These are phyloP conservation scores for Aspergillus persii DNA, from an alignment of 2,329 filamentous ascomycete species.

Conservation along the genomic window DNA sequence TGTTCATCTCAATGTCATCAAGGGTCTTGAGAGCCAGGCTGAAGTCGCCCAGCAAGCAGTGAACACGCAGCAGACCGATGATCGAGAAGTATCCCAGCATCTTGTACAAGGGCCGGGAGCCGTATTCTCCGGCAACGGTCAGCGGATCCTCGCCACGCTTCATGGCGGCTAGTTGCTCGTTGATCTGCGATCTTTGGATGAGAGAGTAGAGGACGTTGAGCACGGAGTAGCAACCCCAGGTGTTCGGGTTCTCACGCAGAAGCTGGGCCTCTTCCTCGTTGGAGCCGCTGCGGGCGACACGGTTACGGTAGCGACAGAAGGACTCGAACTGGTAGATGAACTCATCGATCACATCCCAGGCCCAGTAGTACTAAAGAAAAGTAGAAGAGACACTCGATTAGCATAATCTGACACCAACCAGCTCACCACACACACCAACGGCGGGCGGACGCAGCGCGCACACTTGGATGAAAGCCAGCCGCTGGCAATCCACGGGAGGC, in stretches of 20 bases:
- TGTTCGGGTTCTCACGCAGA: slow-evolving; percentile 94
- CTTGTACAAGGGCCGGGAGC: slow-evolving; percentile 87
- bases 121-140: slow-evolving; percentile 90
- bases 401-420: slow-evolving; percentile 3
- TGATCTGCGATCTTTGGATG: slow-evolving; percentile 97
- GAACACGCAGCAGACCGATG: slow-evolving; percentile 91
- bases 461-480: neutral
- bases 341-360: slow-evolving; percentile 99
- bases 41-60: slow-evolving; percentile 96
- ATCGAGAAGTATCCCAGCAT: slow-evolving; percentile 99
- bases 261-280: slow-evolving; percentile 91
- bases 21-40: slow-evolving; percentile 97
- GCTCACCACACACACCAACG: slow-evolving; percentile 8
- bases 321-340: slow-evolving; percentile 99
- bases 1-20: slow-evolving; percentile 99
- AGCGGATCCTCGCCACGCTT: slow-evolving; percentile 89
- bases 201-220: slow-evolving; percentile 99
- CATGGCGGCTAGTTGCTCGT: slow-evolving; percentile 91
- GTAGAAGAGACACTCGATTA: slow-evolving; percentile 3
- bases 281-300: slow-evolving; percentile 74
- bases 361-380: slow-evolving; percentile 83
- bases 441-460: neutral
- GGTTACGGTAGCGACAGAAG: slow-evolving; percentile 94
- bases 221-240: slow-evolving; percentile 99
- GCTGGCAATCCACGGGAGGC: neutral